Base-by-base conservation (phyloP, 176 grass and related monocot genomes). In the Chloris gayana region DNA sequence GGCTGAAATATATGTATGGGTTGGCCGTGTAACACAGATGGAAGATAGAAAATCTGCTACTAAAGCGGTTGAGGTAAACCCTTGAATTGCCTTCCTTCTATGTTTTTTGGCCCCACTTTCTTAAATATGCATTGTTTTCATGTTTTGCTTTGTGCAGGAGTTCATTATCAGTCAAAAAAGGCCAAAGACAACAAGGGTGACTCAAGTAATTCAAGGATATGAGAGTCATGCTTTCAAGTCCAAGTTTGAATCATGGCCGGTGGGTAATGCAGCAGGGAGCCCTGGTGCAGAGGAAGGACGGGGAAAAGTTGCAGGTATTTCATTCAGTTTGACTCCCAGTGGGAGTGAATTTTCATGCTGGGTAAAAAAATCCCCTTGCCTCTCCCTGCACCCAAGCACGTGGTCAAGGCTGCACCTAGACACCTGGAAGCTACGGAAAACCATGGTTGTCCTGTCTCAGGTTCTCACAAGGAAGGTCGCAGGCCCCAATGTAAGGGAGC, bases 231-330 rank as follows among this genome's bases (percentile, higher is more conserved):
- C 74, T 67, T 98, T 98, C 80, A 98, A 94, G 81, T 98, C 89
- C 7, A 92, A 91, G 82, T 98, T 98, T 85, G 95, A 94, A 87
- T 91, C 89, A 51, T 98, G 95, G 95, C 92, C 95, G 62, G 88
- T 59, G 11, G 88, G 89, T 66, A 83, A 82, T 73, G 82, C 67
- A 45, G 67, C 89, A 84, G 92, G 71, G 73, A 88, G 34, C 75
- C 68, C 89, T 81, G 81, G 81, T 31, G 74, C 80, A 10, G 95
- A 98, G 53, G 95, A 98, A 83, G 92, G 95, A 39, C 69, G 95
- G 69, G 92, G 95, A 53, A 98, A 98, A 91, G 95, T 98, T 64
- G 92, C 95, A 92, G 95, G 95, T 94, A 92, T 59, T 74, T 68
- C 67, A 63, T 63, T 80, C 9, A 64, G 1, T 80, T 70, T n/a